Base-by-base conservation (phyloP, 2,329 filamentous ascomycete genomes). In the Colletotrichum agaves region DNA sequence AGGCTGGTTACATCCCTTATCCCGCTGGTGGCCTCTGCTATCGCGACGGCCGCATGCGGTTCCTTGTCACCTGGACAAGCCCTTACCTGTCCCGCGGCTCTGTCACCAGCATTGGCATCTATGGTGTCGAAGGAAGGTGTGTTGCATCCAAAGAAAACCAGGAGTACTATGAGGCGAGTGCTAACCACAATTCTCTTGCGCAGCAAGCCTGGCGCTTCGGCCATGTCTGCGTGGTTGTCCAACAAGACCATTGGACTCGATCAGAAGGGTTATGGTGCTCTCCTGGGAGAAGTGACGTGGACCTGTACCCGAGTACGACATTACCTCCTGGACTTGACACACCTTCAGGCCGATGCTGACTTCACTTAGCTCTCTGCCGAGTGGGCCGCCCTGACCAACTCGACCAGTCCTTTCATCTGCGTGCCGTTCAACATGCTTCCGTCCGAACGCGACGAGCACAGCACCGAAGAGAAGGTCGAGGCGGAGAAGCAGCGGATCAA, bases 1-100 rank as follows among this genome's bases (percentile, higher is more conserved):
- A 84, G 63, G 76, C 80, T 2, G 82, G 81, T 0, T 83, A 84
- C 46, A 80, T 83, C 27, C 80, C 79, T 0, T 84, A 84, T 61
- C 82, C 82, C 0, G 81, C 81, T 0, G 82, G 82, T 4, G 78
- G 78, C 1, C 64, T 84, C n/a, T 78, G 77, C 5, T 84, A 84
- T 56, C 75, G 78, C 1, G 82, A 84, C 50, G 81, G 76, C 1
- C 71, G 82, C 1, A 82, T 83, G 79, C 73, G 79, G 33, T 78
- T 77, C 63, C 62, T 83, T 4, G 77, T 84, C 0, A 63, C 82
- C 0, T 84, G 82, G 82, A 80, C 80, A 0, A 76, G 75, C 1
- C 81, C 81, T 0, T 79, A 78, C 21, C 71, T 83, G 1, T 80
- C 78, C 0, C 76, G 78, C 21, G 81, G 80, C 0, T 78, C 79